phyloP scores from a whole-genome alignment of 176 grass and related monocot species.

The Aegilops longissima region DNA sequence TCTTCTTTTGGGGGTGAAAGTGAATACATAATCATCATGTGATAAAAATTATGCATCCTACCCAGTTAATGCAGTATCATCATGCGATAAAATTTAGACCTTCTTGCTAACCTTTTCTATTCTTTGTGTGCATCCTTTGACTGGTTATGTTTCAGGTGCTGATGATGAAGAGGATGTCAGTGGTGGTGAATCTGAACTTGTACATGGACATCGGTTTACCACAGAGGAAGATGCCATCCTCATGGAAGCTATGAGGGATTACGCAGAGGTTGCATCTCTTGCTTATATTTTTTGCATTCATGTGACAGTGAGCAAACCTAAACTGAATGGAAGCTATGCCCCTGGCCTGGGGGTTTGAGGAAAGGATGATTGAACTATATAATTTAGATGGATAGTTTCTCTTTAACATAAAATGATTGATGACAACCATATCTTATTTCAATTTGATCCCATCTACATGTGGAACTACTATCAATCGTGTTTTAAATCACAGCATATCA shows the following conservation, averaged over 20 bases:
- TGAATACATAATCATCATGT: not conserved
- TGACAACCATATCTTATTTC: not conserved
- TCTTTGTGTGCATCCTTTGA: not conserved
- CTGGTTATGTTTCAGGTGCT: slow-evolving; percentile 21
- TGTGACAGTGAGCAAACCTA: not conserved
- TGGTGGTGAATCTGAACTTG: slow-evolving; percentile 17
- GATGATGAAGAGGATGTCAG: not conserved
- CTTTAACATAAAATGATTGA: not conserved
- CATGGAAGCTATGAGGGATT: slow-evolving; percentile 49
- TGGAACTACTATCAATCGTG: not conserved
- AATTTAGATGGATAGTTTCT: not conserved
- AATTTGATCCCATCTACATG: not conserved
- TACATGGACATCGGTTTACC: slow-evolving; percentile 64
- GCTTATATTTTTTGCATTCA: not conserved
- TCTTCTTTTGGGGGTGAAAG: not conserved
- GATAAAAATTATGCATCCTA: not conserved
- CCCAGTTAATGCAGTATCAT: not conserved
- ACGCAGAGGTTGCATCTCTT: slow-evolving; percentile 52
- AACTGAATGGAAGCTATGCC: not conserved
- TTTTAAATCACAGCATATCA: not conserved
- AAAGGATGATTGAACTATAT: not conserved
- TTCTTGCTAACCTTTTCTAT: slow-evolving; percentile 24
- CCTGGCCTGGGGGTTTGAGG: not conserved
- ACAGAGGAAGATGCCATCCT: slow-evolving; percentile 56
- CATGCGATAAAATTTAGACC: not conserved